Evolutionary conservation across 768 basidiomycete species (phyloP), one percentile per base, ranked within the genome.

Genomic region (Mycena indigotica): DNA sequence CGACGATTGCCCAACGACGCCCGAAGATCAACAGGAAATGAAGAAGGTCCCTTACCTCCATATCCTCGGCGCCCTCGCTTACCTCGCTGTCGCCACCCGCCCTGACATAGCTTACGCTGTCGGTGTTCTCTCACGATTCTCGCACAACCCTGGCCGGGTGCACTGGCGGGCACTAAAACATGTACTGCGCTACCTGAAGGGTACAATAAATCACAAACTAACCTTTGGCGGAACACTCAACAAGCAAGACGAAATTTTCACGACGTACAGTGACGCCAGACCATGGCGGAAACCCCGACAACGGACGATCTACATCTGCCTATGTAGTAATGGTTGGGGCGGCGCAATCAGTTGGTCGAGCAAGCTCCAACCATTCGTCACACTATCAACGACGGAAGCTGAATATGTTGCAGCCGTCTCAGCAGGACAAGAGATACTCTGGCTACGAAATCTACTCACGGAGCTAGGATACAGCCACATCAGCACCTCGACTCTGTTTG

Each of bases 331-430:
- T n/a, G 65, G 78, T 39, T 73, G 64, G 8, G 64, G 62, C 4
- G 75, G 74, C 8, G 67, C 72, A 1, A 65, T 82, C 17, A 65
- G 57, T 21, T 81, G 79, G 79, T 53, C 39, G 6, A 73, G 71
- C 26, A 67, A 69, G 38, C 65, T 71, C 21, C 81, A 83, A 65
- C 13, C 65, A 0, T 62, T 73, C 38, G 74, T 80, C n/a, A 68
- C 77, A 0, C 61, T 72, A 2, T 78, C 76, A 5, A 76, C 72
- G 0, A 73, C 72, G 1, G 77, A 80, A 61, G 73, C 75, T 25
- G 74, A 79, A 59, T 78, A 72, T 60, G 70, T 77, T 35, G 68
- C 76, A 64, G 1, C 57, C 67, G 39, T 70, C 32, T 17, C 8
- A 8, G 8, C 74, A 4, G 59, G 66, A 19, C 64, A 68, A 54